A percentile compares a stretch with the other conserved stretches of the same genome.
Evolutionary conservation across 352 stramenopile species (phyloP).

Genomic region (Globisporangium ultimum): DNA sequence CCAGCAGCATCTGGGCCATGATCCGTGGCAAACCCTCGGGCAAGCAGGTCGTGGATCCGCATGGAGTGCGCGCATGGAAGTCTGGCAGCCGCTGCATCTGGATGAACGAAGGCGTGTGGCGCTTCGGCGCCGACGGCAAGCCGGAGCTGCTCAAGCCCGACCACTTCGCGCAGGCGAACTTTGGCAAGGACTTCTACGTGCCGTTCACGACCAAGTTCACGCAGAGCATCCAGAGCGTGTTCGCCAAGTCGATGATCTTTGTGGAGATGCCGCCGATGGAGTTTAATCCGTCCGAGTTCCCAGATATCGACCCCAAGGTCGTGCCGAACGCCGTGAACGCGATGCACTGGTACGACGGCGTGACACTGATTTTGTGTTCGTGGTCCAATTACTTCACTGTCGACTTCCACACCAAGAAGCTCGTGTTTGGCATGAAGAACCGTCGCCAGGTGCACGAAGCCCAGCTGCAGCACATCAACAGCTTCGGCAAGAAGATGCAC

Average conservation of each 20-base stretch:
- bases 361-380: slow-evolving; percentile 79
- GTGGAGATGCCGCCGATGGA: slow-evolving; percentile 78
- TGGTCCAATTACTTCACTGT: slow-evolving; percentile 77
- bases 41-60: slow-evolving; percentile 42
- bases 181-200: slow-evolving; percentile 80
- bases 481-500: slow-evolving; percentile 50
- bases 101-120: slow-evolving; percentile 81
- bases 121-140: slow-evolving; percentile 34
- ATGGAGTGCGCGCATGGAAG: slow-evolving; percentile 66
- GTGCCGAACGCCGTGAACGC: slow-evolving; percentile 77
- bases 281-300: slow-evolving; percentile 66
- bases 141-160: slow-evolving; percentile 53
- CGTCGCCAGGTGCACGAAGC: slow-evolving; percentile 43
- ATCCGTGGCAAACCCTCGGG: slow-evolving; percentile 50
- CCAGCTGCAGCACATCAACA: slow-evolving; percentile 56
- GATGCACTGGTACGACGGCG: slow-evolving; percentile 90
- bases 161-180: slow-evolving; percentile 72
- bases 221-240: slow-evolving; percentile 47
- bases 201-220: slow-evolving; percentile 67
- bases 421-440: slow-evolving; percentile 48
- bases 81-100: slow-evolving; percentile 69
- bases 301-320: slow-evolving; percentile 45
- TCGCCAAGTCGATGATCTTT: slow-evolving; percentile 72
- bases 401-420: slow-evolving; percentile 56
- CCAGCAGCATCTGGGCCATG: slow-evolving; percentile 67